Evolutionary conservation across 495 filamentous ascomycete genomes (phyloP), one percentile per base, ranked within the genome.

Genomic region (Pseudomonodictys pantanalensis): DNA sequence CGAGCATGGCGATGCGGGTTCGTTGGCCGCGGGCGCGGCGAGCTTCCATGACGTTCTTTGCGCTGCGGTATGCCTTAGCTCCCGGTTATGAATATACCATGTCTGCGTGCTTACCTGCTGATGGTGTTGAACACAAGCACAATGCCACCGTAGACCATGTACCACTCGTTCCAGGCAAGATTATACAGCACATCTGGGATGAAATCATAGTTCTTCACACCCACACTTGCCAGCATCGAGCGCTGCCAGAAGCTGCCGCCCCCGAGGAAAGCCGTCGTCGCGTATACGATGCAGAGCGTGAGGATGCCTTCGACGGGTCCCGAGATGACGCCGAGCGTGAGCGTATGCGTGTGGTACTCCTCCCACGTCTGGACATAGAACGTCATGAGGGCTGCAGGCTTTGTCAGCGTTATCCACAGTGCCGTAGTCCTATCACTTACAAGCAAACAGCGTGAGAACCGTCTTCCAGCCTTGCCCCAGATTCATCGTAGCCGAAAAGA

Each of bases 281-380:
- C 84, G 71, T 92, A 98, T 33, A 98, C 85, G 26, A 79, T 70
- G 65, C 86, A 88, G 3, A 97, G 78, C 39, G 89, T 91, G 41
- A 97, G 76, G 56, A 98, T 86, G 28, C 93, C 93, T 75, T 98
- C 93, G 39, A 98, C 93, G 5, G 93, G 93, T 0, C 93, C 93
- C 62, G 92, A 97, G 56, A 98, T 79, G 64, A 97, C 77, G 51
- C 93, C 93, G 0, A 98, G 82, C 12, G 90, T 96, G 23, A 98
- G 83, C 9, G 92, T 91, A 70, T 96, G 89, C 33, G 93, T 98
- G 76, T 97, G 95, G 74, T 96, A 97, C 75, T 97, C 93, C 64
- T 98, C 93, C 93, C 93, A 98, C 28, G 93, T 98, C 71, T 97
- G 93, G 22, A 98, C 86, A 71, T 98, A 98, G 74, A 98, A 98